Evolutionary conservation across 495 filamentous ascomycete genomes (phyloP), one percentile per base, ranked within the genome.

Genomic region (Darksidea phi): DNA sequence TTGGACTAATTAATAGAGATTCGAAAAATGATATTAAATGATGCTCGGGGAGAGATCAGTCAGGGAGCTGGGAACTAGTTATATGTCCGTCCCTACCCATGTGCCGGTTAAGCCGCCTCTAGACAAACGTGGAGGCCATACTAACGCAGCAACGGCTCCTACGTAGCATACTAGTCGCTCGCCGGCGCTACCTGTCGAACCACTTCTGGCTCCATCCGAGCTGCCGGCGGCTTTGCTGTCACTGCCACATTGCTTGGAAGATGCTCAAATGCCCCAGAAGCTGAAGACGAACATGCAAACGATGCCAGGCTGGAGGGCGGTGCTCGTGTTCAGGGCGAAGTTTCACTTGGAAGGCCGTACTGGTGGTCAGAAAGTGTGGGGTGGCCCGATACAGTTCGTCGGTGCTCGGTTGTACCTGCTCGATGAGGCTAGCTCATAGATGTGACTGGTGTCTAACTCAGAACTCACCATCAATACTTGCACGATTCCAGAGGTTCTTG

Each of bases 61-160:
- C 51, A 59, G 56, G 64, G 60, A 50, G 38, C 2, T 43, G 18
- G 42, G 37, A 34, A 11, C 38, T 54, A 63, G 64, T 63, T 63
- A 67, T 67, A 67, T 17, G 15, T 66, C 64, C 59, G 38, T 58
- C 63, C 60, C 34, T 43, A 59, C 60, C 64, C 64, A 55, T 49
- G 64, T 26, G 57, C 28, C 54, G 45, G 54, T 46, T 11, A 32
- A 43, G 47, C 50, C 59, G 48, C 56, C 49, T 52, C 48, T 23
- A 23, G 41, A 23, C 28, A 60, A 36, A 59, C 54, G 59, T 56
- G 64, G 59, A 63, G 56, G 64, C 50, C 60, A 57, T 63, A 54
- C 55, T 43, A 55, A n/a, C n/a, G 45, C 26, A 15, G 12, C 52
- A 18, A 38, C 54, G 54, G 28, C 51, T 54, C 37, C 64, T 56